A percentile compares a stretch with the other conserved stretches of the same genome.
Conservation (phyloP, 2,329 filamentous ascomycete genomes). For the Zymoseptoria ardabiliae region DNA sequence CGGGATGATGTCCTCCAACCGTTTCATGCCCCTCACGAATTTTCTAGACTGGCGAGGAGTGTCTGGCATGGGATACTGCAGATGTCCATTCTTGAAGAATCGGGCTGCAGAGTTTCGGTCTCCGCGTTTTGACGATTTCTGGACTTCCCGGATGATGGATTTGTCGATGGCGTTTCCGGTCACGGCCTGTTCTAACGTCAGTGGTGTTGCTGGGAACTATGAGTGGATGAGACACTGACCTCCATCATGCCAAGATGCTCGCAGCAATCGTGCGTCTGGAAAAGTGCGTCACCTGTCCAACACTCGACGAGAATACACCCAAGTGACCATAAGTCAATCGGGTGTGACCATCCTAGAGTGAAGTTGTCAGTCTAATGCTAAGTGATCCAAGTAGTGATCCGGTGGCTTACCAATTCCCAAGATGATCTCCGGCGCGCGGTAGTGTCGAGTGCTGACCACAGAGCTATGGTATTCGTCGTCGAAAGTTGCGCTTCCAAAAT, state of each 20-base stretch:
- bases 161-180: slow-evolving; percentile 27
- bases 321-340: slow-evolving; percentile 64
- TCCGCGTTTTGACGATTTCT: slow-evolving; percentile 20
- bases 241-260: slow-evolving; percentile 67
- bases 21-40: slow-evolving; percentile 63
- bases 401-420: slow-evolving; percentile 47
- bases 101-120: slow-evolving; percentile 24
- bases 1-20: slow-evolving; percentile 54
- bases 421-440: slow-evolving; percentile 61
- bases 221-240: slow-evolving; percentile 18
- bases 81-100: slow-evolving; percentile 38
- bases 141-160: slow-evolving; percentile 28
- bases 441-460: slow-evolving; percentile 60
- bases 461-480: slow-evolving; percentile 63
- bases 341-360: slow-evolving; percentile 52
- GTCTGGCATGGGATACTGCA: slow-evolving; percentile 57
- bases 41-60: slow-evolving; percentile 57
- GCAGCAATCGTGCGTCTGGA: slow-evolving; percentile 62
- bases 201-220: background rate
- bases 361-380: background rate
- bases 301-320: slow-evolving; percentile 63
- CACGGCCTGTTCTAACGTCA: slow-evolving; percentile 19
- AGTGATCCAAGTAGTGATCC: background rate
- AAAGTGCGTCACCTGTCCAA: slow-evolving; percentile 60
- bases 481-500: slow-evolving; percentile 62